Evolutionary conservation across 257 asterid species (phyloP).

Genomic region (Solanum pimpinellifolium): DNA sequence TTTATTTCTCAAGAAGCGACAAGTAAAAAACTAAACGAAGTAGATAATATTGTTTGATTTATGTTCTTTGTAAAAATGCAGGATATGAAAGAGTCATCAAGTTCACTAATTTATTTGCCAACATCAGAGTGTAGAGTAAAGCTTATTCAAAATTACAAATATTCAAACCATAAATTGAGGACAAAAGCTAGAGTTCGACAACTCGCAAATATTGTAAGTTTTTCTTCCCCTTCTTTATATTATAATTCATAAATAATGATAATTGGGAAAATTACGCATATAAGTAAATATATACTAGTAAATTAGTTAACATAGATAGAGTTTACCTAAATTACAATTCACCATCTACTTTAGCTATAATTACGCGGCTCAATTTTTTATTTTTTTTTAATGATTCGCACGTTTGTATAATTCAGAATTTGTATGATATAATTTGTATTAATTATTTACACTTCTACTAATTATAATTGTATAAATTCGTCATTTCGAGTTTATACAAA

Average conservation of each 20-base stretch:
- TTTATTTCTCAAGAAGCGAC: background rate
- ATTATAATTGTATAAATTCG: too few species aligned
- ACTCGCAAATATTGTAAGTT: conserved; percentile 37
- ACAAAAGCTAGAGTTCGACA: conserved; percentile 31
- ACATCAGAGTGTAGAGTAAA: conserved; percentile 59
- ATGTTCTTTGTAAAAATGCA: background rate
- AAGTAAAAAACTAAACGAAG: background rate
- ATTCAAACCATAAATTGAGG: conserved; percentile 29
- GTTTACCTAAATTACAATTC: too few species aligned
- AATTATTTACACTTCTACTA: too few species aligned
- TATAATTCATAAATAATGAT: background rate
- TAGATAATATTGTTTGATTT: background rate
- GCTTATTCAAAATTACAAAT: conserved; percentile 49
- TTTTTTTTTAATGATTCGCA: too few species aligned
- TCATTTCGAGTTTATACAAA: too few species aligned
- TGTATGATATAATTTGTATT: too few species aligned
- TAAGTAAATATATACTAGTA: too few species aligned
- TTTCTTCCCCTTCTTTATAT: background rate
- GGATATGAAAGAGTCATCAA: conserved; percentile 20
- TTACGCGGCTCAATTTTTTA: too few species aligned
- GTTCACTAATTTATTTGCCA: conserved; percentile 14
- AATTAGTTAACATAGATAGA: too few species aligned
- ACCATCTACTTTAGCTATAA: too few species aligned
- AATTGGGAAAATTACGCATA: too few species aligned
- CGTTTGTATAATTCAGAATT: too few species aligned